Conservation (phyloP, 495 filamentous ascomycete species). For the Aspergillus indologenus region DNA sequence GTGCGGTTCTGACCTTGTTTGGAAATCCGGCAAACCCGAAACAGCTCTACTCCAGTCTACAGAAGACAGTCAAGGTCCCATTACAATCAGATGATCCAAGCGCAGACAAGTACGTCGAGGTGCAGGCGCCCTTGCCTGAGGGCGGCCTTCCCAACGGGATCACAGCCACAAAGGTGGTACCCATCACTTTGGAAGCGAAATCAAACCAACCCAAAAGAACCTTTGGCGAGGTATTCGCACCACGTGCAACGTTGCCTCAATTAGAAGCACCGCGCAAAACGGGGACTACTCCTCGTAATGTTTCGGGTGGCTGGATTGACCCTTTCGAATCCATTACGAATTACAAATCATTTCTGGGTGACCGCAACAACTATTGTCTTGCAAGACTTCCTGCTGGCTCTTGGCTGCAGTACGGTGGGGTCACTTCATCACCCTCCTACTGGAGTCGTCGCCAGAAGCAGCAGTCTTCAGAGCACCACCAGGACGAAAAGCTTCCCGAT, state of each 20-base stretch:
- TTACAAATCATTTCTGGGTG: constrained; percentile 34
- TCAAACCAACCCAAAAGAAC: constrained; percentile 52
- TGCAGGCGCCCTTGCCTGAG: constrained; percentile 54
- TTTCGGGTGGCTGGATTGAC: constrained; percentile 37
- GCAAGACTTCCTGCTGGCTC: constrained; percentile 38
- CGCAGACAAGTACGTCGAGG: constrained; percentile 44
- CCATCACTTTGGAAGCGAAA: constrained; percentile 45
- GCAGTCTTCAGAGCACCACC: constrained; percentile 18
- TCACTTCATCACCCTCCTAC: constrained; percentile 40
- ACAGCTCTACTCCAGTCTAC: constrained; percentile 81
- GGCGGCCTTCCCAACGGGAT: constrained; percentile 70
- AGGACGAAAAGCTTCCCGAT: constrained; percentile 23
- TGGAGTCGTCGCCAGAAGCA: constrained; percentile 44
- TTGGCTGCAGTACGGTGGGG: constrained; percentile 46
- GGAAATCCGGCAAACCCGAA: constrained; percentile 64
- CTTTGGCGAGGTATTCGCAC: constrained; percentile 76
- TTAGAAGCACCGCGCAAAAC: constrained; percentile 61
- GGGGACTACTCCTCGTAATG: constrained; percentile 26
- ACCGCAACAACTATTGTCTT: constrained; percentile 41
- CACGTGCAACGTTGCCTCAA: constrained; percentile 61
- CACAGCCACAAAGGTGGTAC: constrained; percentile 63
- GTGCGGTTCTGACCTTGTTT: constrained; percentile 66
- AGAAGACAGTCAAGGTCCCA: constrained; percentile 46
- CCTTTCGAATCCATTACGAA: constrained; percentile 42
- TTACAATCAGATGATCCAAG: constrained; percentile 37